Evolutionary conservation across 306 rosid genomes (phyloP).

Genomic region (Biancaea sappan): DNA sequence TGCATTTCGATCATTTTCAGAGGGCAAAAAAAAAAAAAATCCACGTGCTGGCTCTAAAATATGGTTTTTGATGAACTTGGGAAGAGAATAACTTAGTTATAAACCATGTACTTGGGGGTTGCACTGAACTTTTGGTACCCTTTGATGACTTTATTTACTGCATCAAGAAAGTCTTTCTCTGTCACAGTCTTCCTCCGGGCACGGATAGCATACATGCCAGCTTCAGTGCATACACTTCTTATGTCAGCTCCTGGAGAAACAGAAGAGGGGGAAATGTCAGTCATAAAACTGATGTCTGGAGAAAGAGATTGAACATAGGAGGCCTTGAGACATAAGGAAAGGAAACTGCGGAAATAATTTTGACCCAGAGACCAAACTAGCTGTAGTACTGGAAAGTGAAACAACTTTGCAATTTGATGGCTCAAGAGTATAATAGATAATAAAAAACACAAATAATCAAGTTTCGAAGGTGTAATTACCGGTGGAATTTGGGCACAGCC

Average conservation of each 20-base stretch:
- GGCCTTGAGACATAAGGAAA: slow-evolving; percentile 2
- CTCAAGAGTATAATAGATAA: not conserved
- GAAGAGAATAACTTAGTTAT: slow-evolving; percentile 52
- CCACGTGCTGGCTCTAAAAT: not conserved
- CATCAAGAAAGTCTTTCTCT: slow-evolving; percentile 90
- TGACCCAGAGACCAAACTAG: not conserved
- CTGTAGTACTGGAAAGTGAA: not conserved
- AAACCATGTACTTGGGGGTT: slow-evolving; percentile 90
- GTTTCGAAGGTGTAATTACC: slow-evolving; percentile 46
- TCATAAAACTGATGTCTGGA: slow-evolving; percentile 12
- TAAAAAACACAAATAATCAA: not conserved
- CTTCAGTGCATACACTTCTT: slow-evolving; percentile 89
- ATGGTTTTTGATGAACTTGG: not conserved
- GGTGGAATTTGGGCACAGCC: slow-evolving; percentile 90
- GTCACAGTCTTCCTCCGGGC: slow-evolving; percentile 90
- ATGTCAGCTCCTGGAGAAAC: slow-evolving; percentile 76
- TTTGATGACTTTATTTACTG: slow-evolving; percentile 88
- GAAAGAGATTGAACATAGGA: not conserved
- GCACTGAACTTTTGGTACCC: slow-evolving; percentile 96
- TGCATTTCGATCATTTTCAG: not conserved
- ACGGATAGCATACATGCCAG: slow-evolving; percentile 90
- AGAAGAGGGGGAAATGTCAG: not conserved
- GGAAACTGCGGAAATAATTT: not conserved
- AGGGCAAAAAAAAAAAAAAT: not conserved
- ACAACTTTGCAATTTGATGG: not conserved